These are phyloP conservation scores for Penicillium cosmopolitanum DNA, from an alignment of 495 filamentous ascomycete species.

Conservation along the genomic window DNA sequence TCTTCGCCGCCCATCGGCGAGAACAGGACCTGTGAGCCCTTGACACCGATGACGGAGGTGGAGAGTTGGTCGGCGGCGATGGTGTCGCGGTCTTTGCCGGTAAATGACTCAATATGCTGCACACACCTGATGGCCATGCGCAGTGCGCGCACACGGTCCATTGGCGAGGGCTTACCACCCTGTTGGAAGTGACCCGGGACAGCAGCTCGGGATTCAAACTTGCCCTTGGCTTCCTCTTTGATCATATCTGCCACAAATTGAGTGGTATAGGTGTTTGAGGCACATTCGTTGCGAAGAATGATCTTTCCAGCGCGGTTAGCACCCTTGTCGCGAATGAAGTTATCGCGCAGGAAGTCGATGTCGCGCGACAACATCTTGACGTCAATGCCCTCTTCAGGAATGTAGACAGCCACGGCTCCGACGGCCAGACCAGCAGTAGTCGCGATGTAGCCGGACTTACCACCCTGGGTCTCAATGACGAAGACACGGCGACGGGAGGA, in stretches of 20 bases:
- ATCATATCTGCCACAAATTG: conserved; percentile 95
- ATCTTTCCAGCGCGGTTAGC: conserved; percentile 91
- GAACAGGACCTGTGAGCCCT: conserved; percentile 86
- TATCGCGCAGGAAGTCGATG: conserved; percentile 85
- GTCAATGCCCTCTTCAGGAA: conserved; percentile 93
- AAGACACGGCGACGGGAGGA: conserved; percentile 92
- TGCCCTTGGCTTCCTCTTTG: conserved; percentile 85
- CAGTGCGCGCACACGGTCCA: conserved; percentile 93
- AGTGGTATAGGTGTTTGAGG: conserved; percentile 86
- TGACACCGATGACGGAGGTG: conserved; percentile 85
- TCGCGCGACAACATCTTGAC: conserved; percentile 91
- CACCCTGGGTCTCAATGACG: conserved; percentile 97
- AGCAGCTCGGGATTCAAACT: conserved; percentile 91
- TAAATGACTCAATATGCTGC: conserved; percentile 81
- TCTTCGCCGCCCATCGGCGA: conserved; percentile 67
- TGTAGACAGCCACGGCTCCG: conserved; percentile 94
- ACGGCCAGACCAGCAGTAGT: conserved; percentile 87
- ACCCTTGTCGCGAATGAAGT: conserved; percentile 84
- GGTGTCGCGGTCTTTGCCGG: conserved; percentile 63
- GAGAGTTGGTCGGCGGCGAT: conserved; percentile 73
- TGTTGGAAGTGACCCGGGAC: conserved; percentile 98
- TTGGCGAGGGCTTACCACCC: conserved; percentile 88
- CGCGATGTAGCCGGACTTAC: conserved; percentile 90
- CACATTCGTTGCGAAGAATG: conserved; percentile 92
- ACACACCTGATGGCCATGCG: conserved; percentile 90